Percentiles rank a stretch among this genome's conserved stretches.
These are phyloP conservation scores for Knoxdaviesia capensis DNA, from an alignment of 2,329 filamentous ascomycete genomes.

Conservation along the genomic window DNA sequence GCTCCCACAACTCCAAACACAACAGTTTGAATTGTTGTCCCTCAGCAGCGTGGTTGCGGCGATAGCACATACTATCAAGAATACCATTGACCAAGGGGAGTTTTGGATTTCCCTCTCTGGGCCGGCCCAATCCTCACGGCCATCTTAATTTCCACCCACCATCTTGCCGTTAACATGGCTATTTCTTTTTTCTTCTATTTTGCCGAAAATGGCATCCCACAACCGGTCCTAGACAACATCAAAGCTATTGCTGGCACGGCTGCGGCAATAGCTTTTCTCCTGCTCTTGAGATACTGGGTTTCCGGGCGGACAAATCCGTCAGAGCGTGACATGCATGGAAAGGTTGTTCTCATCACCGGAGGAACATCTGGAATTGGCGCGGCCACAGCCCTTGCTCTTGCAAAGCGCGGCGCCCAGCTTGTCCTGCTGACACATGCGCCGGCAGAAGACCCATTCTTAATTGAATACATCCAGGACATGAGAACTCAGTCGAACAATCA, in stretches of 20 bases:
- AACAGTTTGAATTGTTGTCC: not conserved
- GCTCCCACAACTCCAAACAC: no score
- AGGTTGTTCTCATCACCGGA: conserved; percentile 84
- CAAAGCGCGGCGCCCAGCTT: conserved; percentile 68
- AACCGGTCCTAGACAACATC: conserved; percentile 23
- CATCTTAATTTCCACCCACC: not conserved
- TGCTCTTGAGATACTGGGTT: conserved; percentile 50
- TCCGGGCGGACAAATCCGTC: conserved; percentile 53
- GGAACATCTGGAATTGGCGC: conserved; percentile 88
- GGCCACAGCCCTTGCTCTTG: conserved; percentile 52
- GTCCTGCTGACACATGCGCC: conserved; percentile 72
- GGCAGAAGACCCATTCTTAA: conserved; percentile 68
- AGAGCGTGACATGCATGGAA: conserved; percentile 77
- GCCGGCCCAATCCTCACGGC: not conserved
- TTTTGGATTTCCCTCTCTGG: not conserved
- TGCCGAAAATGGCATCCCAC: conserved; percentile 26
- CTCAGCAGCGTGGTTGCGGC: not conserved
- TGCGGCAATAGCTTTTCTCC: conserved; percentile 17
- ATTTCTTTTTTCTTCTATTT: conserved; percentile 28
- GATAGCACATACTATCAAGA: not conserved
- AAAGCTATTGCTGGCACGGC: conserved; percentile 20
- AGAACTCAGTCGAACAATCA: conserved; percentile 59
- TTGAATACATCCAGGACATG: conserved; percentile 82
- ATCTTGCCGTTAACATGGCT: conserved; percentile 20
- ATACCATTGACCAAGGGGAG: not conserved